Evolutionary conservation across 495 filamentous ascomycete species (phyloP).

Genomic region (Lasiosphaeria hispida): DNA sequence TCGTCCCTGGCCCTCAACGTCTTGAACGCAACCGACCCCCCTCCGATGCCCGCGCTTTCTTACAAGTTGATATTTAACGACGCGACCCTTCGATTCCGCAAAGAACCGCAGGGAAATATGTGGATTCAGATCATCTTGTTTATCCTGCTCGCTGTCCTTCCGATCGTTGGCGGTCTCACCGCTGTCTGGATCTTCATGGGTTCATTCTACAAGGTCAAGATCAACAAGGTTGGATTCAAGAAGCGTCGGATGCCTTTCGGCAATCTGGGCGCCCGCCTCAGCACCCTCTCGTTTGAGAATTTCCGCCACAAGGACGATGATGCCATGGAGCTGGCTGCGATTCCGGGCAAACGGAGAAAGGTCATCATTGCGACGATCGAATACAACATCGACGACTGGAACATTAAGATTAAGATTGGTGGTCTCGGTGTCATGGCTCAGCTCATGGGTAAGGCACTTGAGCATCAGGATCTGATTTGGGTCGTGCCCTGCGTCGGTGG

Average conservation of each 20-base stretch:
- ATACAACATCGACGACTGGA: conserved; percentile 71
- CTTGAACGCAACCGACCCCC: conserved; percentile 57
- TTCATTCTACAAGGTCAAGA: conserved; percentile 57
- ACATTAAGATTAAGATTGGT: conserved; percentile 71
- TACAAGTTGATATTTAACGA: conserved; percentile 63
- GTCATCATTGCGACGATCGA: conserved; percentile 64
- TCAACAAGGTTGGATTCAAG: conserved; percentile 58
- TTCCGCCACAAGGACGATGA: conserved; percentile 54
- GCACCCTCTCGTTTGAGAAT: conserved; percentile 24
- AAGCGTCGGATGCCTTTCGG: conserved; percentile 30
- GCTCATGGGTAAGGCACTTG: conserved; percentile 67
- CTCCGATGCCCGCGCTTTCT: conserved; percentile 52
- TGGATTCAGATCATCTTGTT: conserved; percentile 57
- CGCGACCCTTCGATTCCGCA: conserved; percentile 42
- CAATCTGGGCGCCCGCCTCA: conserved; percentile 21
- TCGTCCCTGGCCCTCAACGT: conserved; percentile 49
- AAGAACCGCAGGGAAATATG: conserved; percentile 54
- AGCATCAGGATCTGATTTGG: conserved; percentile 69
- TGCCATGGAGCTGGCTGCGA: conserved; percentile 25
- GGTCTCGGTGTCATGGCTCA: conserved; percentile 71
- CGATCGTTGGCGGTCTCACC: conserved; percentile 51
- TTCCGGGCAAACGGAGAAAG: conserved; percentile 49
- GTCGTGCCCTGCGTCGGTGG: conserved; percentile 74
- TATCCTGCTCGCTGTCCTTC: conserved; percentile 45
- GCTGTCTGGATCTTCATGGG: conserved; percentile 62